phyloP scores from a whole-genome alignment of 2,329 filamentous ascomycete species.

The Ceratocystis eucalypticola region DNA sequence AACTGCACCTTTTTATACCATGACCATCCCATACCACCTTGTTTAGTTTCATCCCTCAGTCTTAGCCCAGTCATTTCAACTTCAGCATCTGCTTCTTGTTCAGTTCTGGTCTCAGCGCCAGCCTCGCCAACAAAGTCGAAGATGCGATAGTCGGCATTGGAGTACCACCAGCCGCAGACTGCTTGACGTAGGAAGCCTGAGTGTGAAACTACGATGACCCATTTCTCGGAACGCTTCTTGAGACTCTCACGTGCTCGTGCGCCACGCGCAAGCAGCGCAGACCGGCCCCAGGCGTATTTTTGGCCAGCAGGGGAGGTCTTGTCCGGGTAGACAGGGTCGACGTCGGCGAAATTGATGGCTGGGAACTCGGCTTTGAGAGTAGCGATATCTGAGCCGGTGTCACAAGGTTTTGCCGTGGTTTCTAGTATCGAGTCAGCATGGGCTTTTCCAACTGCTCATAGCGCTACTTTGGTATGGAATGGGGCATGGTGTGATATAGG shows the following conservation, averaged over 20 bases:
- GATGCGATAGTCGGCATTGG: conserved; percentile 51
- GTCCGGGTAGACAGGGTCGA: conserved; percentile 49
- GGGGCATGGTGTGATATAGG: neutral
- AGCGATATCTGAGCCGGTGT: conserved; percentile 40
- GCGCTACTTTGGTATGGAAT: neutral
- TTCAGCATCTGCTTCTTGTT: conserved; percentile 10
- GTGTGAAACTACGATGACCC: conserved; percentile 52
- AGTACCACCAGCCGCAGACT: conserved; percentile 41
- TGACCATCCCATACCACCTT: conserved; percentile 29
- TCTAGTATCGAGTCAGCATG: conserved; percentile 27
- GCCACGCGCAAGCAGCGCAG: conserved; percentile 42
- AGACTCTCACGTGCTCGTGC: conserved; percentile 38
- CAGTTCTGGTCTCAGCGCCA: neutral
- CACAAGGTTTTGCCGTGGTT: conserved; percentile 44
- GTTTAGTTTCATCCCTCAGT: conserved; percentile 33
- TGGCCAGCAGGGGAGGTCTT: conserved; percentile 38
- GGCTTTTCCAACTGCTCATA: too few species aligned
- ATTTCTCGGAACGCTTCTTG: conserved; percentile 41
- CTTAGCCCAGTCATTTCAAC: conserved; percentile 27
- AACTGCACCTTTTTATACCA: conserved; percentile 26
- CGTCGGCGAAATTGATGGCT: conserved; percentile 38
- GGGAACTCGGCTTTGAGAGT: conserved; percentile 38
- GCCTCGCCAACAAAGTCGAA: conserved; percentile 37
- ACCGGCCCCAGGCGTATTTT: conserved; percentile 40
- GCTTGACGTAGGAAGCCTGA: conserved; percentile 48